Evolutionary conservation across 768 basidiomycete genomes (phyloP).

Genomic region (Naematelia encephala): DNA sequence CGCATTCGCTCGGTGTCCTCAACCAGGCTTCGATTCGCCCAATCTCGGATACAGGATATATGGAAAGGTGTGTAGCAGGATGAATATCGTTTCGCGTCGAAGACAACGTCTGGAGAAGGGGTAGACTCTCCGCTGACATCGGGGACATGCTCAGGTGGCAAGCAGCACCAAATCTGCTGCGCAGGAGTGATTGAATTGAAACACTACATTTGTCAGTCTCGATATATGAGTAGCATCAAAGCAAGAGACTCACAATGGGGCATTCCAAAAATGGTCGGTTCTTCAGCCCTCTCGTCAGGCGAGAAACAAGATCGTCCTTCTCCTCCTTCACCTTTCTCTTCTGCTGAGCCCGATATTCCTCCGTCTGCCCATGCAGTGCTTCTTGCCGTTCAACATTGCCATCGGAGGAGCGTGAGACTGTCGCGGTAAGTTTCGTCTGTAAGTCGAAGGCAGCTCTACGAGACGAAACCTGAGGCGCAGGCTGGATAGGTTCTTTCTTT

Average conservation of each 20-base stretch:
- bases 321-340: slow-evolving; percentile 28
- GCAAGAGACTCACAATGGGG: slow-evolving; percentile 46
- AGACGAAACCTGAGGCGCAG: slow-evolving; percentile 7
- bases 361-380: not conserved
- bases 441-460: slow-evolving; percentile 38
- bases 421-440: slow-evolving; percentile 25
- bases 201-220: slow-evolving; percentile 56
- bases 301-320: slow-evolving; percentile 42
- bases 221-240: too few relatives aligned
- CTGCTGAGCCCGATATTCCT: not conserved
- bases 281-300: slow-evolving; percentile 35
- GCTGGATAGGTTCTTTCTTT: not conserved
- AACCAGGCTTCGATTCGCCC: slow-evolving; percentile 71
- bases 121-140: slow-evolving; percentile 24
- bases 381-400: not conserved
- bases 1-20: slow-evolving; percentile 70
- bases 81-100: slow-evolving; percentile 19
- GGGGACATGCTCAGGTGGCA: slow-evolving; percentile 53
- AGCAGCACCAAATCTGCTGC: slow-evolving; percentile 84
- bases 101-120: slow-evolving; percentile 5
- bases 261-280: slow-evolving; percentile 43
- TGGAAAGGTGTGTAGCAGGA: slow-evolving; percentile 87
- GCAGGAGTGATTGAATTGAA: slow-evolving; percentile 73
- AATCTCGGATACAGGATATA: slow-evolving; percentile 78
- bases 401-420: slow-evolving; percentile 6